Base-by-base conservation (phyloP, 441 rosid genomes). In the Pelargonium myrrhifolium region DNA sequence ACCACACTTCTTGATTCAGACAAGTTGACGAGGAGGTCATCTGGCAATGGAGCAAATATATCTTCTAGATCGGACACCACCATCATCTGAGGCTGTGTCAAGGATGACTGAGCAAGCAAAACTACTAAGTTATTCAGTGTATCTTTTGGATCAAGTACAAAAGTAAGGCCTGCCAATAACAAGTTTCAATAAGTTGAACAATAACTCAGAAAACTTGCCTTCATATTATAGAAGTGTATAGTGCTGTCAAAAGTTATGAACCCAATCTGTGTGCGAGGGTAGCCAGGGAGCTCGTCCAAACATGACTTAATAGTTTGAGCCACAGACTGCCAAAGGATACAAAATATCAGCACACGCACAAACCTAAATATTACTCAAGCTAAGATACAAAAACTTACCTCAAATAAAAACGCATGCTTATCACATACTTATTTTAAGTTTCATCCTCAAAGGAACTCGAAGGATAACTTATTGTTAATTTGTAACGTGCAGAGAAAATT, bases 61-160 rank as follows among this genome's bases (percentile, higher is more conserved):
- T 92, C 99, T 75, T 95, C 99, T 49, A 92, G 82, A 81, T 95
- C 99, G 1, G 99, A 87, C 71, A 95, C 95, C 69, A 95, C 98
- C 97, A 95, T 90, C 99, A 95, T 92, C 75, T 95, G 99, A 77
- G 98, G 97, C 76, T 95, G 99, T 42, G 86, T 85, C 82, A 95
- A 83, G 65, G 99, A 92, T 65, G 99, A 95, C 98, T 95, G 91
- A 86, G 81, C 55, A 72, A 62, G 43, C 70, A 80, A 77, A 62
- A 78, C 42, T 70, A 74, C 73, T 24, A 63, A 70, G 71, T 61
- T 67, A 66, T 68, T 70, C 49, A 70, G 67, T 51, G 74, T 39
- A 17, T 42, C 24, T 18, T 28, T 22, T 9, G 21, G 12, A 24
- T 65, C 20, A 47, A 43, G 26, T 47, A 24, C 69, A 15, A 7